Evolutionary conservation across 148 eudicot genomes (phyloP), one percentile per base, ranked within the genome.

Genomic region (Fagopyrum tataricum): DNA sequence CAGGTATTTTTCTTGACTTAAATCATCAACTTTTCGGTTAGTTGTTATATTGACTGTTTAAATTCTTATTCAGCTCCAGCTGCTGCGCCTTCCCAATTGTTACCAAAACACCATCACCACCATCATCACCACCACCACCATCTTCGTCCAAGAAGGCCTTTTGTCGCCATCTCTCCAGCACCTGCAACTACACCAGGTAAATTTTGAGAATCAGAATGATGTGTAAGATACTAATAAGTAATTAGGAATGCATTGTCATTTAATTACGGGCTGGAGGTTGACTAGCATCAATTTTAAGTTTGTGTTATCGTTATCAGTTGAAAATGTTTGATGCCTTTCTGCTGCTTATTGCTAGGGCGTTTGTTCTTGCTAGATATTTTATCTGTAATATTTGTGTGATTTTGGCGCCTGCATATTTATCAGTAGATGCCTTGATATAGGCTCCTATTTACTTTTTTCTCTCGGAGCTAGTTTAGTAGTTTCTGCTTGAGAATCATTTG

Each of bases 141-240:
- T 62, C n/a, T n/a, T n/a, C 89, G 77, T 78, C 87, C 73, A 40
- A 47, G 42, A 48, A 82, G 77, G 79, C 81, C 83, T 39, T 75
- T 49, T 82, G 75, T 71, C 37, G 46, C 72, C 52, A 17, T 83
- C 56, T 71, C 96, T 67, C 89, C 90, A 17, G 78, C 82, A 69
- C 95, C 96, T 73, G 79, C 87, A 5, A 77, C 82, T 48, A 67
- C 77, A 79, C 84, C 89, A 75, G 96, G 95, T 94, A 86, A 79
- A 13, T 64, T 64, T 39, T 37, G 4, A 15, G 68, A 13, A 62
- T 31, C 68, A 62, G 20, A 62, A 62, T 12, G 43, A 62, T 62
- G 67, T 62, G 43, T 64, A 13, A 4, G 26, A 39, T 14, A 64
- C 20, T 9, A 5, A 8, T 26, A 21, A 26, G 69, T n/a, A 31